These are phyloP conservation scores for Lentinula boryana DNA, from an alignment of 768 basidiomycete genomes.

Conservation along the genomic window DNA sequence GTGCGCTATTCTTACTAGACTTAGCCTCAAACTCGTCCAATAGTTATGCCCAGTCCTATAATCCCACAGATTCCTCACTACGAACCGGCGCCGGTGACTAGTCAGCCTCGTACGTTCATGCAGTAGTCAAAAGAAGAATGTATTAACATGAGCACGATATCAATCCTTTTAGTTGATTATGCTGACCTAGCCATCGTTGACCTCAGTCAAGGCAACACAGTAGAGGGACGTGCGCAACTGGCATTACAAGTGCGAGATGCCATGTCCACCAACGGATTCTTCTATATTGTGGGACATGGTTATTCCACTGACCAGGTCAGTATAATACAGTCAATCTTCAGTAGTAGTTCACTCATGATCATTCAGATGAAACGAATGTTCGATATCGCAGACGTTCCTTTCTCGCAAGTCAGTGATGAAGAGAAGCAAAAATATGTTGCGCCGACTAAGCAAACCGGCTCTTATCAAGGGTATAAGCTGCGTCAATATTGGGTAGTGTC, in stretches of 20 bases:
- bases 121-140: neutral
- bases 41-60: conserved; percentile 19
- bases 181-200: conserved; percentile 34
- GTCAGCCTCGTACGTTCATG: conserved; percentile 21
- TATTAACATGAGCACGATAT: neutral
- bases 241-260: conserved; percentile 28
- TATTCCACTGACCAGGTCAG: conserved; percentile 32
- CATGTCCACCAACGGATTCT: conserved; percentile 30
- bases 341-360: neutral
- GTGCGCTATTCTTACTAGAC: neutral
- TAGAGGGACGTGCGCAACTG: conserved; percentile 21
- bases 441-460: conserved; percentile 34
- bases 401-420: conserved; percentile 30
- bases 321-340: neutral
- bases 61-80: conserved; percentile 25
- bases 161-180: conserved; percentile 29
- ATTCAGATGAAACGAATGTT: conserved; percentile 37
- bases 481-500: conserved; percentile 39
- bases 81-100: conserved; percentile 24
- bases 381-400: conserved; percentile 40
- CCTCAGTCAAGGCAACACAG: conserved; percentile 22
- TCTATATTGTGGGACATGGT: conserved; percentile 46
- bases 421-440: conserved; percentile 36
- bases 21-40: neutral
- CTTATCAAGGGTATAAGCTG: conserved; percentile 49